Evolutionary conservation across 1,139 yeast species (phyloP).

Genomic region (Meyerozyma carpophila): DNA sequence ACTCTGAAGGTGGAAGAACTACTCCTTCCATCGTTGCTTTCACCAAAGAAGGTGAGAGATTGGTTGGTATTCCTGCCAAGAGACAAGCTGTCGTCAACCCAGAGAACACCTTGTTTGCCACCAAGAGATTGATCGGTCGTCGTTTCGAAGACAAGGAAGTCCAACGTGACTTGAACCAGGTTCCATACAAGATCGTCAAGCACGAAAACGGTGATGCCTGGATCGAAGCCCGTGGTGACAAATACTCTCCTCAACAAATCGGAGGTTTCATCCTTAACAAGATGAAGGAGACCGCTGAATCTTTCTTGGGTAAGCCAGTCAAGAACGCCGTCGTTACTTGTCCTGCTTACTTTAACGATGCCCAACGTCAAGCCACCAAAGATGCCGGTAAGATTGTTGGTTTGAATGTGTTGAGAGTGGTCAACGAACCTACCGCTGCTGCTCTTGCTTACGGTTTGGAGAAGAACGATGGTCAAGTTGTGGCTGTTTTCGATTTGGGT

Average conservation of each 20-base stretch:
- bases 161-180: slow-evolving; percentile 93
- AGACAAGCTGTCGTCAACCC: slow-evolving; percentile 99
- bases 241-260: slow-evolving; percentile 93
- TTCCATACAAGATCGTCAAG: slow-evolving; percentile 95
- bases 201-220: slow-evolving; percentile 98
- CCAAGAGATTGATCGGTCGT: slow-evolving; percentile 98
- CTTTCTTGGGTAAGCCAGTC: slow-evolving; percentile 78
- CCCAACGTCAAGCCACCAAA: slow-evolving; percentile 98
- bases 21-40: slow-evolving; percentile 98
- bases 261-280: slow-evolving; percentile 96
- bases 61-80: slow-evolving; percentile 98
- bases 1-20: slow-evolving; percentile 98
- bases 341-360: slow-evolving; percentile 97
- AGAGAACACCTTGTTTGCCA: slow-evolving; percentile 94
- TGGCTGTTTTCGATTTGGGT: slow-evolving; percentile 83
- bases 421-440: slow-evolving; percentile 98
- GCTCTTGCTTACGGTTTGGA: slow-evolving; percentile 97
- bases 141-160: slow-evolving; percentile 95
- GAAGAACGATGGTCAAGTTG: slow-evolving; percentile 68
- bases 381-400: slow-evolving; percentile 99
- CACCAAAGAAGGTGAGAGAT: slow-evolving; percentile 87
- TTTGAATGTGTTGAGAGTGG: slow-evolving; percentile 91
- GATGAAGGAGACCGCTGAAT: slow-evolving; percentile 96
- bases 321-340: slow-evolving; percentile 94
- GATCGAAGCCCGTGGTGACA: slow-evolving; percentile 94